Conservation (phyloP, 306 rosid species). For the Cucumis melo region DNA sequence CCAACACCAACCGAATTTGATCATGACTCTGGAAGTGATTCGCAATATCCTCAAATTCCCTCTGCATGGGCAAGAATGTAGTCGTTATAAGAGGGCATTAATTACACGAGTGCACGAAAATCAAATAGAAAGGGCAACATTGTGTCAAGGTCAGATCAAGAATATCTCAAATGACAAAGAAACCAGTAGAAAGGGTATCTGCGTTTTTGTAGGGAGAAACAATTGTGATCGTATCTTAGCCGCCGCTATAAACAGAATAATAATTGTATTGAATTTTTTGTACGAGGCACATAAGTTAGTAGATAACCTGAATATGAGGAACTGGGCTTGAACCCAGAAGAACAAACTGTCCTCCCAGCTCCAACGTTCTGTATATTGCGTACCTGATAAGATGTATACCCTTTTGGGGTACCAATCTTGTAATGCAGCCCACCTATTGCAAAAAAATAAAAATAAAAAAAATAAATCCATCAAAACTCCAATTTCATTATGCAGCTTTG, state of each 20-base stretch:
- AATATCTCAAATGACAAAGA: not conserved
- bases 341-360: conserved; percentile 88
- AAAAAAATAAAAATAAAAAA: not conserved
- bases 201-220: not conserved
- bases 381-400: conserved; percentile 94
- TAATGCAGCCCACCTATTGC: conserved; percentile 81
- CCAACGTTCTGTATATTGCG: conserved; percentile 75
- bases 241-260: too few species aligned
- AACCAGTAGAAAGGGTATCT: not conserved
- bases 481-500: not conserved
- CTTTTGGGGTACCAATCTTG: conserved; percentile 96
- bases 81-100: not conserved
- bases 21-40: conserved; percentile 63
- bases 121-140: not conserved
- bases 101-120: not conserved
- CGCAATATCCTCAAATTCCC: conserved; percentile 87
- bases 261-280: not conserved
- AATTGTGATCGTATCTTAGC: too few species aligned
- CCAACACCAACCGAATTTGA: conserved; percentile 54
- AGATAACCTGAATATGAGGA: conserved; percentile 67
- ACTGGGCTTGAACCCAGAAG: conserved; percentile 96
- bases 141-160: not conserved
- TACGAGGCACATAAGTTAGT: conserved; percentile 8
- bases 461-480: not conserved
- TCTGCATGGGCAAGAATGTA: conserved; percentile 26